These are phyloP conservation scores for Suillus variegatus DNA, from an alignment of 768 basidiomycete genomes.

Conservation along the genomic window DNA sequence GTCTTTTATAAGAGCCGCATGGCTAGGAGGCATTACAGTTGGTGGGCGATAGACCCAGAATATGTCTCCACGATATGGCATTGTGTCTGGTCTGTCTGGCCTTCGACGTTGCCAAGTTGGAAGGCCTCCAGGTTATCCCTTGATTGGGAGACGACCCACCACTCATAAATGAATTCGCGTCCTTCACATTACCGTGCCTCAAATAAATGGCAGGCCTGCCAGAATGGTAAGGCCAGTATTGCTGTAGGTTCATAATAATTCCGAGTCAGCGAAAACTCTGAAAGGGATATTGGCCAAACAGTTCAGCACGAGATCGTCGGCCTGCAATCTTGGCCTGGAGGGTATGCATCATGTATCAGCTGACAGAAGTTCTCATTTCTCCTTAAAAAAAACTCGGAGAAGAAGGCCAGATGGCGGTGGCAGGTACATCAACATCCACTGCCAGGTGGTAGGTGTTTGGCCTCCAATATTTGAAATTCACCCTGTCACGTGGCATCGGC, in stretches of 20 bases:
- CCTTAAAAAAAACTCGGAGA: too few relatives aligned
- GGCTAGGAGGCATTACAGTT: background rate
- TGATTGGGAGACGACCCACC: background rate
- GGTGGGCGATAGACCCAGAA: background rate
- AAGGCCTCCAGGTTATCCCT: background rate
- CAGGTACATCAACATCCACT: background rate
- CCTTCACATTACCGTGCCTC: background rate
- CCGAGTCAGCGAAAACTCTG: background rate
- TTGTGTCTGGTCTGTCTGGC: background rate
- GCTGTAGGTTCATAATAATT: background rate
- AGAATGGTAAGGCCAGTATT: background rate
- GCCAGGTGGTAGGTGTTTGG: background rate
- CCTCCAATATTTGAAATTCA: background rate
- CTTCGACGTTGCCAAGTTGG: background rate
- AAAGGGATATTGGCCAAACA: background rate
- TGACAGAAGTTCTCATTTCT: background rate
- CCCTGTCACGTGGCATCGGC: background rate
- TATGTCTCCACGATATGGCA: background rate
- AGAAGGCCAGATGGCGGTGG: background rate
- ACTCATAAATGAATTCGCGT: background rate
- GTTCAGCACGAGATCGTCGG: background rate
- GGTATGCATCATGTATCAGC: too few relatives aligned
- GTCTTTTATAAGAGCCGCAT: background rate
- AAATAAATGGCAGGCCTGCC: background rate
- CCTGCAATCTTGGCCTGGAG: background rate